Evolutionary conservation across 495 filamentous ascomycete genomes (phyloP).

Genomic region (Penicillium soppii): DNA sequence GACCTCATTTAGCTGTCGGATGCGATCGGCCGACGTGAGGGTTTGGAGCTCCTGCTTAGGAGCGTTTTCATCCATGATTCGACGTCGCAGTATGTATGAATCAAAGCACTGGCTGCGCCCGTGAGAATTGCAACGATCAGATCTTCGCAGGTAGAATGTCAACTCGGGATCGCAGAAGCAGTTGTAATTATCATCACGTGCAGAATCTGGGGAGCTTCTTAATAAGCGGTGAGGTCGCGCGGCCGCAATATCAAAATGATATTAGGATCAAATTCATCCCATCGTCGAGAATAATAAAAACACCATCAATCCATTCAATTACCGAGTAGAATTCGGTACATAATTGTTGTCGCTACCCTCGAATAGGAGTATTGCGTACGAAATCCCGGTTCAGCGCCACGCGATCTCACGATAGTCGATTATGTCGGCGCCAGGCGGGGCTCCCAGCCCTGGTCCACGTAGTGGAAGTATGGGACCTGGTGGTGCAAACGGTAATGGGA

Average conservation of each 20-base stretch:
- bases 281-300: neutral
- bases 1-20: slow-evolving; percentile 73
- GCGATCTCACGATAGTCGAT: neutral
- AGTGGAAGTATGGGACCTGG: slow-evolving; percentile 55
- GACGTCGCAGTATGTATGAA: neutral
- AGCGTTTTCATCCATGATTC: neutral
- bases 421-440: slow-evolving; percentile 51
- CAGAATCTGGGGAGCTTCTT: slow-evolving; percentile 18
- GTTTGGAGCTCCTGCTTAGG: slow-evolving; percentile 10
- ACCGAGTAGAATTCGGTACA: neutral
- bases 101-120: no score
- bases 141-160: neutral
- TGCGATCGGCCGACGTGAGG: slow-evolving; percentile 67
- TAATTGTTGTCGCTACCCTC: neutral
- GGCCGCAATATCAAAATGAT: slow-evolving; percentile 17
- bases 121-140: neutral
- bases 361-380: neutral
- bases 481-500: slow-evolving; percentile 36
- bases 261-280: neutral
- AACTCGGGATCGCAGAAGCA: neutral
- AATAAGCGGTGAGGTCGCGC: slow-evolving; percentile 9
- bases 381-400: neutral
- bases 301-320: neutral
- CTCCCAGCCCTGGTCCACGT: slow-evolving; percentile 48
- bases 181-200: slow-evolving; percentile 20